Base-by-base conservation (phyloP, 768 basidiomycete genomes). In the Termitomyces sp. region DNA sequence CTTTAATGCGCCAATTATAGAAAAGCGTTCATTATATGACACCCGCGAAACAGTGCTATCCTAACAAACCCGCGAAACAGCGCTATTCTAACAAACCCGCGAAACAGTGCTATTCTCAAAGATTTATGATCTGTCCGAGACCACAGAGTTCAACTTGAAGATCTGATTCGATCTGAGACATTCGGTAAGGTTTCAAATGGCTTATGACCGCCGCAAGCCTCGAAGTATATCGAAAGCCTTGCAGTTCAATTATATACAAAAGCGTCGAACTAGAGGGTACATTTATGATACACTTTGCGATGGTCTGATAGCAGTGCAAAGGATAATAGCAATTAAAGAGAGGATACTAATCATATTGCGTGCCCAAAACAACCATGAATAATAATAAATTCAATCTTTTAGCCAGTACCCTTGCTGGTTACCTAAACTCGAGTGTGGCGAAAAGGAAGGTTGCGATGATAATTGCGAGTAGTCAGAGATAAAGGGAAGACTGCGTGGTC, bases 381-480 rank as follows among this genome's bases (percentile, higher is more conserved):
- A 47, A 47, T 37, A 37, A 37, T 47, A 34, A 45, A 46, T 34
- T 55, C 45, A 45, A 20, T 45, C 66, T 58, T 67, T 58, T 47
- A 57, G 22, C 68, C 67, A 70, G 40, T 63, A 68, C 12, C 51
- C 61, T 37, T 63, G 62, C 27, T 58, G 53, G 22, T 32, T 50
- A 34, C 51, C 44, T 54, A 54, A 39, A 20, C 33, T 58, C n/a
- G 60, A 45, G 37, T 48, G 55, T 42, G 65, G 26, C 13, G 58
- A 24, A 56, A 56, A 59, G 30, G 47, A 53, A 10, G 55, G 32
- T 40, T 27, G 37, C 6, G 63, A 37, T 36, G 60, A 60, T 49
- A 65, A 45, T 44, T 59, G 60, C 12, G 68, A 60, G 47, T 64
- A 70, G 55, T 54, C 59, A 12, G 65, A 63, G 20, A 65, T 58